Evolutionary conservation across 1,284 basidiomycete species (phyloP), one percentile per base, ranked within the genome.

Genomic region (Ganoderma lucidum): DNA sequence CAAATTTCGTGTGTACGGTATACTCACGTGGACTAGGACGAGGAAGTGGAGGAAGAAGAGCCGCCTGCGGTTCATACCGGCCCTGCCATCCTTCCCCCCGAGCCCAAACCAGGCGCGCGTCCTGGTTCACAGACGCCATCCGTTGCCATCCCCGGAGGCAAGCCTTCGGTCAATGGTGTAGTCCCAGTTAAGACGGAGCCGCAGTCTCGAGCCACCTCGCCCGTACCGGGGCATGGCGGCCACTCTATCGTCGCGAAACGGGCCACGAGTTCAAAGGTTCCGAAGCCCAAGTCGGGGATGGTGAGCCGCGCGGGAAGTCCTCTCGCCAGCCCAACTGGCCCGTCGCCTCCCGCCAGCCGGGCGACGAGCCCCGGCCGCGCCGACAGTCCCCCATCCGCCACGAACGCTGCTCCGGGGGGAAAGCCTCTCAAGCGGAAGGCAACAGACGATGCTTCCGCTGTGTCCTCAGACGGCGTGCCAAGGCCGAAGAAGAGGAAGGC

Each of bases 221-320:
- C 90, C 3, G 81, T 81, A 6, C 83, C 86, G 30, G 81, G 83
- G 56, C 83, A 90, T 73, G 86, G 91, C 64, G 89, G 92, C 1
- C 91, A 93, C 80, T 90, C 90, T 1, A 77, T 94, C 48, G 87
- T 95, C n/a, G 94, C 94, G 14, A 92, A 92, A 79, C 89, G 93
- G 14, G 93, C 93, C 0, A 94, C 93, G 3, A 93, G 92, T 70
- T 93, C 93, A 9, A 92, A 93, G 74, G 83, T 81, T 42, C 86
- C 86, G 3, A 92, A 90, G 77, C 81, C 83, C 6, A 90, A 87
- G 74, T 70, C 83, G 23, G 79, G 77, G 65, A 82, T 80, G 63
- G 71, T 81, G 14, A 90, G 86, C 75, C 84, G 89, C 68, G 86
- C 84, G 30, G 84, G 82, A 66, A 91, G 88, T 73, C 90, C 90